phyloP scores from a whole-genome alignment of 345 rosid genomes.

The Salix caprea region DNA sequence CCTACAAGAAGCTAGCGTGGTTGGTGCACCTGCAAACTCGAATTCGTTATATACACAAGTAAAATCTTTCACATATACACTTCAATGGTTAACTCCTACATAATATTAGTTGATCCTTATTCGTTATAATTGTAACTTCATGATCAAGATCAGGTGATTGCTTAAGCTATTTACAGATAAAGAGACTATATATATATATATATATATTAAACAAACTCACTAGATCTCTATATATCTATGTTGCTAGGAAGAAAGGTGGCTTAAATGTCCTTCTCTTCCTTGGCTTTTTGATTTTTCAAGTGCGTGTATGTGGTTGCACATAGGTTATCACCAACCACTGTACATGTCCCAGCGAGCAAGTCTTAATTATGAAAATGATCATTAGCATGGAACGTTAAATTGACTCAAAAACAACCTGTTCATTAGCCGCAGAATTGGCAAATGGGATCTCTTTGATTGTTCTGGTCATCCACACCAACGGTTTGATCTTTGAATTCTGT shows the following conservation, averaged over 20 bases:
- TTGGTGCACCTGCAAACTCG: conserved; percentile 31
- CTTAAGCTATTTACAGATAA: conserved; percentile 1
- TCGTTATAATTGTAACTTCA: conserved; percentile 3
- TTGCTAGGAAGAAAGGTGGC: conserved; percentile 30
- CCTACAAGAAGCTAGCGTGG: conserved; percentile 21
- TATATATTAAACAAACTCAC: no score
- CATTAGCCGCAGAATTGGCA: neutral
- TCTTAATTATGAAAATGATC: conserved; percentile 13
- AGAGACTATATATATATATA: neutral
- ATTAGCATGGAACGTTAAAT: conserved; percentile 1
- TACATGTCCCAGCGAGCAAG: neutral
- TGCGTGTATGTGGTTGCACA: conserved; percentile 11
- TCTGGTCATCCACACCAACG: neutral
- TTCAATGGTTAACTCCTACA: neutral
- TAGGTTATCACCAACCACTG: conserved; percentile 15
- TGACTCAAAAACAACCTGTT: conserved; percentile 9
- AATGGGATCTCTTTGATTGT: no score
- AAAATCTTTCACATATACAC: neutral
- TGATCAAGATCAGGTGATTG: conserved; percentile 1
- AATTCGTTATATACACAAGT: neutral
- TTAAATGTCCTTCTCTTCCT: conserved; percentile 26
- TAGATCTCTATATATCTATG: neutral
- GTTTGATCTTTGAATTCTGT: neutral
- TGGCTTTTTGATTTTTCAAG: neutral
- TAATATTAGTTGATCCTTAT: no score